Conservation (phyloP, 2,329 filamentous ascomycete species). For the Zymoseptoria crescenta region DNA sequence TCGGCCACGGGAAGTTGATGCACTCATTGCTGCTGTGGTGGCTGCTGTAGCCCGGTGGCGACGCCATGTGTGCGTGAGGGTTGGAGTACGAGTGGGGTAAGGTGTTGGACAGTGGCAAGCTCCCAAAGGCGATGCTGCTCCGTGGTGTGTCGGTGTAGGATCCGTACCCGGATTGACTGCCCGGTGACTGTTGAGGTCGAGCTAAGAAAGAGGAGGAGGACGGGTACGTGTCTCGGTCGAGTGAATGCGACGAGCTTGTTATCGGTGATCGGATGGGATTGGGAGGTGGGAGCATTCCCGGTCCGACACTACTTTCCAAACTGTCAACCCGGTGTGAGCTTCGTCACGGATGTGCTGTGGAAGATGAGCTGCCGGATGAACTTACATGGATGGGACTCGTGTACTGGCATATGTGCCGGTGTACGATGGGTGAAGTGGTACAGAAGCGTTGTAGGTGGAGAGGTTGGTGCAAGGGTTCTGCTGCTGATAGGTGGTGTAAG, state of each 20-base stretch:
- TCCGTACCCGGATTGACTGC: constrained; percentile 21
- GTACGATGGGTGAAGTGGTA: constrained; percentile 32
- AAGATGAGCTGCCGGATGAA: constrained; percentile 25
- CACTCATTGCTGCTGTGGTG: constrained; percentile 19
- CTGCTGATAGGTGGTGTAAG: constrained; percentile 31
- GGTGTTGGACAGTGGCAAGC: constrained; percentile 20
- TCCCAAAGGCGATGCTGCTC: constrained; percentile 17
- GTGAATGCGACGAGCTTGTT: constrained; percentile 21
- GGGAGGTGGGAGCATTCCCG: constrained; percentile 24
- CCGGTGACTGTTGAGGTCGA: constrained; percentile 23
- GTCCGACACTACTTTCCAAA: constrained; percentile 18
- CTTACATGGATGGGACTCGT: constrained; percentile 39
- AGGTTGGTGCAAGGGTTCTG: constrained; percentile 32
- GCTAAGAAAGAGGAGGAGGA: constrained; percentile 20
- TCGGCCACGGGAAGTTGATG: constrained; percentile 39
- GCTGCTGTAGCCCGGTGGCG: constrained; percentile 21
- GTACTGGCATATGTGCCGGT: constrained; percentile 32
- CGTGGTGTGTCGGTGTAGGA: constrained; percentile 28
- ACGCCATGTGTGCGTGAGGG: constrained; percentile 22
- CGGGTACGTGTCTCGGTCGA: constrained; percentile 24
- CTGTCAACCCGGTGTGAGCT: constrained; percentile 24
- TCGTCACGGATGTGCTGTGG: constrained; percentile 9
- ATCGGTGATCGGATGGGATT: constrained; percentile 19
- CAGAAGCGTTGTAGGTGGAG: constrained; percentile 26
- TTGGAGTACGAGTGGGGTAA: constrained; percentile 8